Evolutionary conservation across 306 rosid genomes (phyloP), one percentile per base, ranked within the genome.

Genomic region (Vigna mungo): DNA sequence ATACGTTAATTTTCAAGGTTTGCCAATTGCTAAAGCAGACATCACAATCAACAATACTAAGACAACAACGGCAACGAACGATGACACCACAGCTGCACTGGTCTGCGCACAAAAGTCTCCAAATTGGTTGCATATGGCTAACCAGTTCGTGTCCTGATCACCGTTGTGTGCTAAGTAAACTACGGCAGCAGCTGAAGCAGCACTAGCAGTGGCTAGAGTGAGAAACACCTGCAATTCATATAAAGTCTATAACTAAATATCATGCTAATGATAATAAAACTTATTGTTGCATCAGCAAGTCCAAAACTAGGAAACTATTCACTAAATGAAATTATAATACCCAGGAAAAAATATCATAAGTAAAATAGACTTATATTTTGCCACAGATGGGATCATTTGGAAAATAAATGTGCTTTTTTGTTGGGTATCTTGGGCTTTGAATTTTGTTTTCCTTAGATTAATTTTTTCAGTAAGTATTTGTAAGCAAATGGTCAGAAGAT

Each of bases 111-210:
- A 92, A 61, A 95, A 95, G 75, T 84, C 88, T 9, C 84, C 88
- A 74, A 89, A 95, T 76, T 92, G 97, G 66, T 90, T 82, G 85
- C 97, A 90, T 12, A 95, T 90, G 9, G 98, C 96, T 0, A 92
- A 61, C 98, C 98, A 95, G 25, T 92, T 95, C 3, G 98, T 64
- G 80, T 74, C 88, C 20, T 90, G 71, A 53, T 92, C 88, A 2
- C 98, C 98, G 23, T 87, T 89, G 86, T 92, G 97, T 30, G 96
- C 97, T 63, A 95, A 80, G 85, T 89, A 95, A 18, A 92, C 97
- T 58, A 90, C 84, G 20, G 96, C 75, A 4, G 96, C 94, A 0
- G 97, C 98, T 8, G 97, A 86, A 4, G 91, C 89, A 12, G 72
- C 96, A 41, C 93, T 84, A 0, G 98, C 62, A 15, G 88, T 77